phyloP scores from a whole-genome alignment of 208 protist species.

The Angomonas deanei region DNA sequence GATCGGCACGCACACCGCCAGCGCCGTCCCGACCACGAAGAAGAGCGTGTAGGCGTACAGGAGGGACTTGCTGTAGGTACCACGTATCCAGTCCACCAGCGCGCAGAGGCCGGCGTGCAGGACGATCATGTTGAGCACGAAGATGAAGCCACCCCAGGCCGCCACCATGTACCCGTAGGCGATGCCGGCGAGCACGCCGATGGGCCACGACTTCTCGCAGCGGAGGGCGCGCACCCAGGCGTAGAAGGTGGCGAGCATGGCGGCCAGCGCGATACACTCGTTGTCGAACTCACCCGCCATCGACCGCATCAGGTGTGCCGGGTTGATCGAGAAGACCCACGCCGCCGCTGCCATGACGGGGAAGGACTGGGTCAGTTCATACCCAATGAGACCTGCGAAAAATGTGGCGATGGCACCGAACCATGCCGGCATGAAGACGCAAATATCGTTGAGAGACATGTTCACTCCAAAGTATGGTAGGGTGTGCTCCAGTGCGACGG shows the following conservation, averaged over 20 bases:
- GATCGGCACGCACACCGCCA: conserved; percentile 93
- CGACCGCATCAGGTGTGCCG: conserved; percentile 94
- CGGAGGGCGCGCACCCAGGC: conserved; percentile 80
- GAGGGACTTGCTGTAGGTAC: conserved; percentile 81
- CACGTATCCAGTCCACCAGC: conserved; percentile 61
- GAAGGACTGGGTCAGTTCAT: conserved; percentile 66
- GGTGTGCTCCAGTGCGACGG: conserved; percentile 85
- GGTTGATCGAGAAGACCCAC: conserved; percentile 50
- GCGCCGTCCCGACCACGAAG: conserved; percentile 91
- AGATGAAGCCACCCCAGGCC: conserved; percentile 98
- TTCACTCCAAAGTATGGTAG: conserved; percentile 29
- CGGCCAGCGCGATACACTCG: conserved; percentile 97
- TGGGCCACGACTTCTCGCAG: conserved; percentile 26
- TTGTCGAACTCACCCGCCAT: conserved; percentile 99
- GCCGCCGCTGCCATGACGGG: conserved; percentile 81
- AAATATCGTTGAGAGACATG: conserved; percentile 95
- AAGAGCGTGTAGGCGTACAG: conserved; percentile 94
- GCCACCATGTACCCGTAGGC: conserved; percentile 90
- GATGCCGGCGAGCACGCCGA: conserved; percentile 48
- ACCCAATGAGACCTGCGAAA: conserved; percentile 76
- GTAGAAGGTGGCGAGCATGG: conserved; percentile 94
- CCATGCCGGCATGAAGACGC: conserved; percentile 93
- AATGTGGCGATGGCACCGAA: conserved; percentile 92
- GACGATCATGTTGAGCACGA: conserved; percentile 97
- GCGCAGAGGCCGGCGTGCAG: conserved; percentile 90